phyloP scores from a whole-genome alignment of 768 basidiomycete species.

The Termitomyces sp. region DNA sequence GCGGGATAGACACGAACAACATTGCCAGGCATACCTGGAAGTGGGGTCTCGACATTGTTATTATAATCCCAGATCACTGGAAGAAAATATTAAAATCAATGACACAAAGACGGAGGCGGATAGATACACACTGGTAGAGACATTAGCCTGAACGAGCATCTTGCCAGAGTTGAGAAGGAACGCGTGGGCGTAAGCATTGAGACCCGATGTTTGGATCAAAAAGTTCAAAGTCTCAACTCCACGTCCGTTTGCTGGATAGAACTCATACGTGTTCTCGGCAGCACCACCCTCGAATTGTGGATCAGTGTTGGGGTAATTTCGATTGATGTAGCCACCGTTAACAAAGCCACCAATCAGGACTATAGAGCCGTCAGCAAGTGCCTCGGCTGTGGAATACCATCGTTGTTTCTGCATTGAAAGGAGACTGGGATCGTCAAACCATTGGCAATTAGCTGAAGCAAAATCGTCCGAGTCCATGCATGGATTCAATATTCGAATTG shows the following conservation, averaged over 20 bases:
- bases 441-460: constrained; percentile 48
- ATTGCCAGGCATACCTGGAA: constrained; percentile 68
- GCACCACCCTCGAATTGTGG: constrained; percentile 60
- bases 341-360: constrained; percentile 80
- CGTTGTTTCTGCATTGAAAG: constrained; percentile 65
- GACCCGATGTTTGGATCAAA: constrained; percentile 65
- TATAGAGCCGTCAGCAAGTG: constrained; percentile 70
- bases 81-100: neutral
- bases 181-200: constrained; percentile 73
- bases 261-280: constrained; percentile 83
- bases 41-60: constrained; percentile 51
- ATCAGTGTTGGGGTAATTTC: constrained; percentile 69
- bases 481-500: constrained; percentile 80
- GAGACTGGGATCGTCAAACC: constrained; percentile 63
- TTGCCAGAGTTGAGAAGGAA: constrained; percentile 74
- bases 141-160: constrained; percentile 79
- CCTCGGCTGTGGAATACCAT: constrained; percentile 77
- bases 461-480: constrained; percentile 51
- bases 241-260: constrained; percentile 61
- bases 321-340: constrained; percentile 74
- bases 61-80: constrained; percentile 47
- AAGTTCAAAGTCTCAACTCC: constrained; percentile 56
- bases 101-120: neutral
- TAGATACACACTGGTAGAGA: constrained; percentile 57
- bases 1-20: constrained; percentile 87